Base-by-base conservation (phyloP, 768 basidiomycete genomes). In the Tephrocybe sp. region DNA sequence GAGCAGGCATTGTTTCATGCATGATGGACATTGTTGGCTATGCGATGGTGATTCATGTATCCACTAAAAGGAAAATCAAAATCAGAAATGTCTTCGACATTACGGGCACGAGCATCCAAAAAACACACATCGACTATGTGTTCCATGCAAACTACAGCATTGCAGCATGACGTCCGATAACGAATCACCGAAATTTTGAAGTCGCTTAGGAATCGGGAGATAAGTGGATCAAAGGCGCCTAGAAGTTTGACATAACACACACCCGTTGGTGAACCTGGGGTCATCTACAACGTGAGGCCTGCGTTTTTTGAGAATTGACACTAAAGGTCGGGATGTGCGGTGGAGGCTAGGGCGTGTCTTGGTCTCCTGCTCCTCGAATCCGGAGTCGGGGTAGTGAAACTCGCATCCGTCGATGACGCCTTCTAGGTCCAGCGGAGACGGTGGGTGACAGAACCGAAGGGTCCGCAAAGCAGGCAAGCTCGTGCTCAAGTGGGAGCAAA, bases 111-210 rank as follows among this genome's bases (percentile, higher is more conserved):
- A 41, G 35, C 7, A 34, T 5, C 21, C 7, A 19, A 16, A 21
- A 41, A 16, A 47, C 53, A 25, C 28, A 52, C 55, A 7, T 56
- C 55, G 18, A 47, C 27, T 30, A 56, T 49, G 39, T 56, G 55
- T 38, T 56, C 55, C 13, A 56, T 24, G 30, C 39, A 47, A 6
- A 56, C 51, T 11, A 49, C 19, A 18, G 48, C 38, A 13, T 35
- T 25, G 18, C 55, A 56, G 35, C 55, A 56, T 0, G 51, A 51
- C 12, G 51, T 52, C 9, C 51, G 47, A 31, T 49, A 52, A 36
- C 47, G 40, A 8, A 52, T 52, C 25, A 56, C 55, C 5, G 55
- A 49, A 27, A 56, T 52, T 25, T 44, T 37, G 24, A 49, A 53
- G 13, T 44, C 49, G 25, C 25, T 34, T 5, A 30, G 25, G 6